A percentile compares a stretch with the other conserved stretches of the same genome.
These are phyloP conservation scores for Botrytis galanthina DNA, from an alignment of 2,329 filamentous ascomycete species.

Conservation along the genomic window DNA sequence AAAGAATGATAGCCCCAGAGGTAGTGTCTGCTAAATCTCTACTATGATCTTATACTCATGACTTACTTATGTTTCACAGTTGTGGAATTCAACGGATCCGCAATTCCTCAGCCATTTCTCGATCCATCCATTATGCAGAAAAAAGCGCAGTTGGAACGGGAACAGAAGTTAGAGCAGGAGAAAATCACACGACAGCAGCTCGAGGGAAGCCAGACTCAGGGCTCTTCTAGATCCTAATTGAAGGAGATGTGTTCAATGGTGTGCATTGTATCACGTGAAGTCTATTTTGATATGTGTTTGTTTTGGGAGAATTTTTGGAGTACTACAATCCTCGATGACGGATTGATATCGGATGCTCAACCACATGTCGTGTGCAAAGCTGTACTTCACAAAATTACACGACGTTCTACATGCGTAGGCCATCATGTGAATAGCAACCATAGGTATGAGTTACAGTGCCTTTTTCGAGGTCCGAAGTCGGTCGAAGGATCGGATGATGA, in stretches of 20 bases:
- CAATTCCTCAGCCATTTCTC: conserved; percentile 34
- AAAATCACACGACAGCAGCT: conserved; percentile 11
- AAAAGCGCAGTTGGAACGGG: conserved; percentile 24
- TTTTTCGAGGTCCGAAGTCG: conserved; percentile 9
- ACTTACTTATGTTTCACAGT: conserved; percentile 20
- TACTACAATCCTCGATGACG: background rate
- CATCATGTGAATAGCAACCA: conserved; percentile 18
- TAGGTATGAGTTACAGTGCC: background rate
- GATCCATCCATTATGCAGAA: conserved; percentile 31
- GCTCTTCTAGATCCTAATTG: background rate
- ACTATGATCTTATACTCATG: background rate
- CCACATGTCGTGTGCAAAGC: background rate
- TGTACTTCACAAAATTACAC: background rate
- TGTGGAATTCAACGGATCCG: conserved; percentile 29
- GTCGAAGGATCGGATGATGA: background rate
- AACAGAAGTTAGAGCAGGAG: conserved; percentile 26
- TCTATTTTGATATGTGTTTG: background rate
- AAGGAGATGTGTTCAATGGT: background rate
- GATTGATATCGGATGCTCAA: background rate
- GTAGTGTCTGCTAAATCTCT: background rate
- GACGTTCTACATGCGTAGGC: background rate
- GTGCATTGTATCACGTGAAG: background rate
- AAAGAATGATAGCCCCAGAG: background rate
- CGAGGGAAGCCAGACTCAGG: background rate
- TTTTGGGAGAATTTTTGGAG: background rate